Base-by-base conservation (phyloP, 805 yeast species). In the Metschnikowia santaceciliae region DNA sequence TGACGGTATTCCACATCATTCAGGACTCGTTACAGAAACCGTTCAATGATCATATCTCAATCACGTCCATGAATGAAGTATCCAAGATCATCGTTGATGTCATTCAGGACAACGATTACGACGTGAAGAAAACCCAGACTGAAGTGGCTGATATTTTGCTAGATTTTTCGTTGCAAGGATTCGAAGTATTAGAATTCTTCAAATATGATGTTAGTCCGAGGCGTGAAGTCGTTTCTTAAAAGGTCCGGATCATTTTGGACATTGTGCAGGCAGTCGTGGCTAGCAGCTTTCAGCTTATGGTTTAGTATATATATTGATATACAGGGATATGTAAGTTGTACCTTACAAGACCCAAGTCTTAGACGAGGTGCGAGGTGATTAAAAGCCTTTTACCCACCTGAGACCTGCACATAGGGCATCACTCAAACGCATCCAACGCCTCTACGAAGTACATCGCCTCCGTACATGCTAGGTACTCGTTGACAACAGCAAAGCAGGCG, bases 1-100 rank as follows among this genome's bases (percentile, higher is more conserved):
- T 61, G 32, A 54, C 59, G 46, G 58, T 71, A 11, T 68, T 63
- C 48, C 74, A 72, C 51, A 61, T 71, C 8, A 49, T 73, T 15
- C 65, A 60, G 42, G 51, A 52, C 2, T 62, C 65, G 6, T 56
- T 72, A 33, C 63, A 69, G 42, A 52, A 56, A 5, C 61, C 59
- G 13, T 57, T 73, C 43, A 58, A 68, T 11, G 64, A 59, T 17
- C 62, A 69, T 10, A 62, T 57, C 7, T 61, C 70, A 14, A 54
- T 61, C 32, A 70, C 66, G 5, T 47, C 56, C 6, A 66, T 69
- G 19, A 60, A 61, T 32, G 61, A 58, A 10, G 63, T 69, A 11
- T 60, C 74, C 3, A 62, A 61, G 4, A 61, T 72, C 13, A 57
- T 67, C 46, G 53, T 54, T 13, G 53, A 51, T 7, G 61, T 64